Evolutionary conservation across 768 basidiomycete genomes (phyloP), one percentile per base, ranked within the genome.

Genomic region (Mycena chlorophos): DNA sequence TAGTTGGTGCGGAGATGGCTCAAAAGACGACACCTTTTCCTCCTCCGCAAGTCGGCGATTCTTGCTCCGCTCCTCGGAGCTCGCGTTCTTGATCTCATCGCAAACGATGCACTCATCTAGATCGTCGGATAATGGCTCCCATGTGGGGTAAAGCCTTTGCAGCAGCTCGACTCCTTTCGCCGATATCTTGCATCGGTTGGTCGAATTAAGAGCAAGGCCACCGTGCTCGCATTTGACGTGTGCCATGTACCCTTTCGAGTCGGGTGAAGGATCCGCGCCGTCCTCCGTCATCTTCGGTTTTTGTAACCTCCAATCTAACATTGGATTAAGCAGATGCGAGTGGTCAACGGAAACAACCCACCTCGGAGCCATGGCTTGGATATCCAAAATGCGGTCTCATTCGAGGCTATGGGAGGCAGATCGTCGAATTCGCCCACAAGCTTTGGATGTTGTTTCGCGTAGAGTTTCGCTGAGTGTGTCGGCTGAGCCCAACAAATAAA

Each of bases 331-430:
- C n/a, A 47, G 23, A 61, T 49, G 2, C n/a, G 19, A 38, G 30
- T 53, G 42, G 29, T 28, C 31, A 20, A 63, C 55, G 4, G 57
- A 42, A 55, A 55, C 48, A 40, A 55, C 68, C 16, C 54, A 88
- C 91, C 91, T 80, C 79, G 87, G 3, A 88, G 68, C 92, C 92
- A 94, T 5, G 71, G 68, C 65, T 86, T 91, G 0, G 91, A 93
- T 64, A 93, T 82, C 86, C 87, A 90, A 66, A 78, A 86, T n/a
- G 5, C 81, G 80, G 16, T 61, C 58, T 16, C 69, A 67, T 52
- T 80, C 79, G 13, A 72, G 71, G 3, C 71, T 70, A 10, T 75
- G 69, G 25, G 77, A 73, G 34, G 75, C 5, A 83, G 66, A 3
- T 78, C 74, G 45, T 90, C 85, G 54, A 91, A 87, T 51, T 75